Evolutionary conservation across 257 asterid genomes (phyloP).

Genomic region (Sherardia arvensis): DNA sequence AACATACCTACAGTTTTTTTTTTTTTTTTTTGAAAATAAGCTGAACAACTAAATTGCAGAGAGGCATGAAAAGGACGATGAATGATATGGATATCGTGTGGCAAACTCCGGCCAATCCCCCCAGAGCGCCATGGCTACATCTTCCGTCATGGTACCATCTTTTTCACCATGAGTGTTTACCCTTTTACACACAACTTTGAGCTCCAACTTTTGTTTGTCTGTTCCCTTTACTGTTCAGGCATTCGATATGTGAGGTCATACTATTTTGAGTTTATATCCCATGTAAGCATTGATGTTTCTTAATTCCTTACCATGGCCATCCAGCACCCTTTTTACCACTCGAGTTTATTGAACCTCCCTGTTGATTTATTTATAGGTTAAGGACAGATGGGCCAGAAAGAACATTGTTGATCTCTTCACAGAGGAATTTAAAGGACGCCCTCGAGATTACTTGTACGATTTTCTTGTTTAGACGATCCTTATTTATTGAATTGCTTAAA

Average conservation of each 20-base stretch:
- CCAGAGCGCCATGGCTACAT: slow-evolving; percentile 83
- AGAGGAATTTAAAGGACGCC: slow-evolving; percentile 83
- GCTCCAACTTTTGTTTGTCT: slow-evolving; percentile 1
- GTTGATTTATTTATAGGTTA: slow-evolving; percentile 73
- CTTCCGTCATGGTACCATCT: slow-evolving; percentile 43
- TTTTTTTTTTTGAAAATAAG: no score
- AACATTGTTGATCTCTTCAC: slow-evolving; percentile 82
- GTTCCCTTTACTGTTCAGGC: slow-evolving; percentile 40
- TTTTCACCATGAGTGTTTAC: not conserved
- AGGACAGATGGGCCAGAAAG: slow-evolving; percentile 85
- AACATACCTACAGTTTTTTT: no score
- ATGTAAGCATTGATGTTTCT: slow-evolving; percentile 33
- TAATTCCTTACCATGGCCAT: not conserved
- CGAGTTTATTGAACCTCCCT: no score
- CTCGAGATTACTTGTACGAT: slow-evolving; percentile 73
- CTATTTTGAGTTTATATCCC: slow-evolving; percentile 87
- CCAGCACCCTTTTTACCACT: not conserved
- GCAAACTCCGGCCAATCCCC: slow-evolving; percentile 90
- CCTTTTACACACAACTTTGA: not conserved
- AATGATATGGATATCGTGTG: slow-evolving; percentile 75
- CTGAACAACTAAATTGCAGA: not conserved
- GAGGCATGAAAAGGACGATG: slow-evolving; percentile 44
- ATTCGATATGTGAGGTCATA: slow-evolving; percentile 88
- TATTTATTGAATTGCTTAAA: not conserved
- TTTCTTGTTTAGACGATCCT: not conserved